Evolutionary conservation across 768 basidiomycete species (phyloP), one percentile per base, ranked within the genome.

Genomic region (Termitomyces sp.): DNA sequence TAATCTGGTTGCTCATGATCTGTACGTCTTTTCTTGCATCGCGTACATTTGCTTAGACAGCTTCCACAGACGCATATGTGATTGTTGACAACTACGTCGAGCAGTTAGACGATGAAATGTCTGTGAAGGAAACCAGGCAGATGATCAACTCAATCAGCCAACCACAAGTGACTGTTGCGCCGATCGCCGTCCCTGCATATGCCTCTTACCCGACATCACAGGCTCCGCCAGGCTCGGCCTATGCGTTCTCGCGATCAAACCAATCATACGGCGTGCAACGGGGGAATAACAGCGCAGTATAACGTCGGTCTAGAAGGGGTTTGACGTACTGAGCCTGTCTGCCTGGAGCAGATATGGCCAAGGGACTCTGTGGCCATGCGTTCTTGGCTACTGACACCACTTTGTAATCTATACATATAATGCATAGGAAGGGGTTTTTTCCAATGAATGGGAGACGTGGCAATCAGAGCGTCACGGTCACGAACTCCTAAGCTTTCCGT

Each of bases 1-100:
- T 83, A 20, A 74, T 77, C 55, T 84, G 83, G 82, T 64, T 83
- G 50, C 60, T 84, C 56, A 74, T 80, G 62, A 73, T 85, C 45
- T 84, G 84, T 85, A 60, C 53, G 82, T 78, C 42, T 20, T 50
- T 36, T 18, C 38, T 32, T 40, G 45, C 33, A 22, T 49, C 22
- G 10, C 20, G 9, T 9, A n/a, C 38, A 38, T 7, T 10, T 4
- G 12, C 45, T 35, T 45, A 10, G 48, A 13, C 33, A 43, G 20
- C 22, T 45, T 30, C 54, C 57, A 26, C 58, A 86, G 83, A 80
- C 61, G 78, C 76, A 2, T 80, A 77, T 67, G 69, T 82, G 59
- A 75, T 85, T 53, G 77, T 82, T 14, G 73, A 75, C 54, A 72
- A 77, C 65, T 85, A 85, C 61, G 75, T 77, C 26, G 73, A 77